Conservation (phyloP, 2,329 filamentous ascomycete species). For the Epichloe hybrida region DNA sequence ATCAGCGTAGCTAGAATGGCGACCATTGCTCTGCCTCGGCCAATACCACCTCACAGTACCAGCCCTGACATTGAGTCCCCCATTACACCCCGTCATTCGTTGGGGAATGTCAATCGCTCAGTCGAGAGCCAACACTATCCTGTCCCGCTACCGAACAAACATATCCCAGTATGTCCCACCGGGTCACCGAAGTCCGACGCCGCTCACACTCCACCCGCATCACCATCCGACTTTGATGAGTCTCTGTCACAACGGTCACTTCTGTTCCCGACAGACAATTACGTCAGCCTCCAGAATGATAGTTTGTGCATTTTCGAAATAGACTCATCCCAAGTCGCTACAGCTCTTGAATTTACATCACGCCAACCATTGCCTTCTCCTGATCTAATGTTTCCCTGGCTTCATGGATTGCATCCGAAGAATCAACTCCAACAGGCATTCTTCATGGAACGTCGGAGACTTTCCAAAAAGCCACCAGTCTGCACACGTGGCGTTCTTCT, state of each 20-base stretch:
- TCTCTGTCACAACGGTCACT: conserved; percentile 48
- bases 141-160: conserved; percentile 65
- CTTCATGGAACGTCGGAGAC: conserved; percentile 65
- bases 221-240: conserved; percentile 43
- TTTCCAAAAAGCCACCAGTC: conserved; percentile 51
- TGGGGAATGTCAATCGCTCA: conserved; percentile 17
- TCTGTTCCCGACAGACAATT: conserved; percentile 58
- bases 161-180: conserved; percentile 78
- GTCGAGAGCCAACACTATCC: conserved; percentile 13
- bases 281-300: conserved; percentile 36
- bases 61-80: conserved; percentile 26
- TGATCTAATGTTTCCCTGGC: conserved; percentile 85
- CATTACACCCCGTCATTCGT: conserved; percentile 27
- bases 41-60: conserved; percentile 31
- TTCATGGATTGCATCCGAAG: conserved; percentile 79
- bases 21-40: conserved; percentile 39
- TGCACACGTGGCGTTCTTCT: conserved; percentile 72
- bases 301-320: conserved; percentile 58
- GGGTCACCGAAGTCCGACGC: conserved; percentile 47
- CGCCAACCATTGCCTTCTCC: conserved; percentile 74
- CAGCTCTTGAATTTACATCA: conserved; percentile 62
- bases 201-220: conserved; percentile 50
- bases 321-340: conserved; percentile 50
- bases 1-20: conserved; percentile 28
- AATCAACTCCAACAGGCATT: conserved; percentile 85